Evolutionary conservation across 2,329 filamentous ascomycete species (phyloP), one percentile per base, ranked within the genome.

Genomic region (Cordyceps pruinosa): DNA sequence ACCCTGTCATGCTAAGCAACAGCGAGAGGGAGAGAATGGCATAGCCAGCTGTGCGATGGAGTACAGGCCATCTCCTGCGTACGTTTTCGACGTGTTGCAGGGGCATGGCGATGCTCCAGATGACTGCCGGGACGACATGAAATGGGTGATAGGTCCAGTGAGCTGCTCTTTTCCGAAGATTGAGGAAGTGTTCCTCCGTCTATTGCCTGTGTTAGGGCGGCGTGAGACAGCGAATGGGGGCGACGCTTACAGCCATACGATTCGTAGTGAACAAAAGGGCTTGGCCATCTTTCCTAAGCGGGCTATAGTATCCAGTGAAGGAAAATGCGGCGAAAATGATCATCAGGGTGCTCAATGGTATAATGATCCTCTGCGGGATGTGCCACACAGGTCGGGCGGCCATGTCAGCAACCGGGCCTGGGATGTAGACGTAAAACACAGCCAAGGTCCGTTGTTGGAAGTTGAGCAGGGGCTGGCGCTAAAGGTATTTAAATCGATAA

Each of bases 101-200:
- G 5, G 56, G 56, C 47, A 58, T 58, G 30, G 28, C 19, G 17
- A 58, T 23, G 42, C 48, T 47, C 56, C 56, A 53, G 2, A 53
- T n/a, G 25, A 53, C 34, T 15, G 56, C 48, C 1, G 56, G 56
- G 10, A 44, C 3, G 8, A 26, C 41, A 5, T 47, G 45, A 17
- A 47, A 10, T 2, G n/a, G 3, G 8, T 47, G 28, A 7, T 47
- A 47, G 28, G 19, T 23, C 10, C 45, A 21, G 28, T 17, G 28
- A 3, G n/a, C 28, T 17, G 28, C 1, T 17, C 17, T 4, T 32
- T 34, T 32, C 17, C 28, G 45, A 15, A 4, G 5, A 10, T 47
- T 47, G 1, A 47, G 5, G 23, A 47, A 47, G n/a, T 47, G 45
- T 12, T 47, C 45, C 17, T 23, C 28, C 6, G 45, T 23, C 45